These are phyloP conservation scores for Sporisorium scitamineum DNA, from an alignment of 1,284 basidiomycete genomes.

Conservation along the genomic window DNA sequence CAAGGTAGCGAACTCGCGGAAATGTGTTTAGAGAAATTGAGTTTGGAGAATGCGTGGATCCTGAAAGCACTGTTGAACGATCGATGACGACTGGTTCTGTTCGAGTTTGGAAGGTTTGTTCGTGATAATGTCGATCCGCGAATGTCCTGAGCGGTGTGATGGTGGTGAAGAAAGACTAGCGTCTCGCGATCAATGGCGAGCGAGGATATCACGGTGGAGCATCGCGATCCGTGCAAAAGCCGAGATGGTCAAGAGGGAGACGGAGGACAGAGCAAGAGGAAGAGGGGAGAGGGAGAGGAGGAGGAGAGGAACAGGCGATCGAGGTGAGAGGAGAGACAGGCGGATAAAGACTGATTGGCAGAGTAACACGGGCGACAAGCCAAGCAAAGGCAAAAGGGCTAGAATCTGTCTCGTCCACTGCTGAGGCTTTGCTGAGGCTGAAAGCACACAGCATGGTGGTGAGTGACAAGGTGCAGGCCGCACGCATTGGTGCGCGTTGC, in stretches of 20 bases:
- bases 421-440: not conserved
- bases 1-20: not conserved
- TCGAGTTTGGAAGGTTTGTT: too few species aligned
- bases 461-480: too few species aligned
- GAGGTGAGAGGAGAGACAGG: not conserved
- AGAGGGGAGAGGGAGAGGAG: not conserved
- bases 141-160: not conserved
- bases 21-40: not conserved
- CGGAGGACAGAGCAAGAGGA: not conserved
- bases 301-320: not conserved
- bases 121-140: not conserved
- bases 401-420: slow-evolving; percentile 2
- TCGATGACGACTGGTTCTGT: not conserved
- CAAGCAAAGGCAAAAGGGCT: not conserved
- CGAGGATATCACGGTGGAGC: not conserved
- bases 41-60: not conserved
- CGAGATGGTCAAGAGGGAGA: not conserved
- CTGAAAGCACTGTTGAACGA: not conserved
- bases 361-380: not conserved
- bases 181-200: slow-evolving; percentile 17
- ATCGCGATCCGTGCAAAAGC: slow-evolving; percentile 7
- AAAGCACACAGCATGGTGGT: not conserved
- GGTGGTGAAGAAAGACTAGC: not conserved
- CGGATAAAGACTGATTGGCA: not conserved
- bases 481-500: not conserved